These are phyloP conservation scores for Escallonia rubra DNA, from an alignment of 129 eudicot genomes.

Conservation along the genomic window DNA sequence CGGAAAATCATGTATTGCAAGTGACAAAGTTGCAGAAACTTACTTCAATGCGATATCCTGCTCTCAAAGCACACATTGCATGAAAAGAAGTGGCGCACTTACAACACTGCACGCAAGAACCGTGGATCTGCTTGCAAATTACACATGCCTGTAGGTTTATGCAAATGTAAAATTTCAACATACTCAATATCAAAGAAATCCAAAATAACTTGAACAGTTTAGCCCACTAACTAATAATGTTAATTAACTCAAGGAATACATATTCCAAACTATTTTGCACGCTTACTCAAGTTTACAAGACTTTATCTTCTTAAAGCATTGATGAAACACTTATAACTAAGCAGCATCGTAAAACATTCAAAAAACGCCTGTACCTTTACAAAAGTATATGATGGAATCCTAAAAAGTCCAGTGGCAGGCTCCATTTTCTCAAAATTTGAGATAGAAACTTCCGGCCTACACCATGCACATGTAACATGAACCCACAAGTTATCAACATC, in stretches of 20 bases:
- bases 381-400: conserved; percentile 62
- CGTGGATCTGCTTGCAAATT: conserved; percentile 79
- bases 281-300: not conserved
- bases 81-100: conserved; percentile 80
- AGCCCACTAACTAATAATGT: not conserved
- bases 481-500: conserved; percentile 80
- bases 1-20: not conserved
- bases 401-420: conserved; percentile 79
- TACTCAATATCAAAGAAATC: not conserved
- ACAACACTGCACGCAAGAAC: conserved; percentile 85
- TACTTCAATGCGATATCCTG: conserved; percentile 92
- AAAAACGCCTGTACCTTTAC: conserved; percentile 43
- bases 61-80: conserved; percentile 76
- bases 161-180: not conserved
- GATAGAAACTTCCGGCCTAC: conserved; percentile 79
- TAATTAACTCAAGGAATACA: not conserved
- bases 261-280: not conserved
- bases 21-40: conserved; percentile 10
- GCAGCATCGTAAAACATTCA: not conserved
- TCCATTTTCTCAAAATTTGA: conserved; percentile 73
- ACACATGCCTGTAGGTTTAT: conserved; percentile 52
- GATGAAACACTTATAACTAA: not conserved
- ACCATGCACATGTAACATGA: conserved; percentile 96
- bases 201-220: not conserved
- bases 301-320: not conserved